These are phyloP conservation scores for Fusarium fujikuroi DNA, from an alignment of 2,329 filamentous ascomycete species.

Conservation along the genomic window DNA sequence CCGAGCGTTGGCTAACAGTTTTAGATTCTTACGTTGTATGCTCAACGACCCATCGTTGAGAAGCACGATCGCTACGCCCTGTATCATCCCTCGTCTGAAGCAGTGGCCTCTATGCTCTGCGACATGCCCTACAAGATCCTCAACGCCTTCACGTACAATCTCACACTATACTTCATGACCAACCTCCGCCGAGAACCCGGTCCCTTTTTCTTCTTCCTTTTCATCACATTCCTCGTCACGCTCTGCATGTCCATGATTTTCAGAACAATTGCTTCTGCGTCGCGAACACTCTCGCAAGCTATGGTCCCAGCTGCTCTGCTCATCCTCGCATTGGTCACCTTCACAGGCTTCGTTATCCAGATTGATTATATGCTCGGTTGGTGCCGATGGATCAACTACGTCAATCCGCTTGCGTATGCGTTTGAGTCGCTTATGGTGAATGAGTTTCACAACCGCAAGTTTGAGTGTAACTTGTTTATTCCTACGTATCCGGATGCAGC, in stretches of 20 bases:
- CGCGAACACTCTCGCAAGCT: conserved; percentile 63
- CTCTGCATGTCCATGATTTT: conserved; percentile 58
- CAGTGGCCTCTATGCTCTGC: conserved; percentile 49
- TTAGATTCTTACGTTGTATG: conserved; percentile 46
- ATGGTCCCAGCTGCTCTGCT: conserved; percentile 54
- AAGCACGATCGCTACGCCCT: conserved; percentile 51
- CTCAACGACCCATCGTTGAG: conserved; percentile 48
- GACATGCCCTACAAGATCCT: conserved; percentile 55
- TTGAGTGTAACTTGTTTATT: conserved; percentile 44
- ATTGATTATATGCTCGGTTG: conserved; percentile 66
- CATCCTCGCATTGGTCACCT: conserved; percentile 43
- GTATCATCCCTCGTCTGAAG: conserved; percentile 49
- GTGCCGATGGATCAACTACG: conserved; percentile 73
- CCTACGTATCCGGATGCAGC: conserved; percentile 44
- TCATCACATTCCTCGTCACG: conserved; percentile 54
- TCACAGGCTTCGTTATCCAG: conserved; percentile 61
- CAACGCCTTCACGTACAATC: conserved; percentile 53
- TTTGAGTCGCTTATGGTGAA: conserved; percentile 74
- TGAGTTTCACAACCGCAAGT: conserved; percentile 62
- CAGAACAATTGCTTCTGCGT: conserved; percentile 49
- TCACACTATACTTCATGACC: conserved; percentile 61
- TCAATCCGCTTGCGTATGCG: conserved; percentile 71
- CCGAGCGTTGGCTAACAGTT: conserved; percentile 41
- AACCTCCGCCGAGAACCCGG: conserved; percentile 56
- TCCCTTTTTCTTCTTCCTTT: conserved; percentile 58